Conservation (phyloP, 345 rosid genomes). For the Gossypium longicalyx region DNA sequence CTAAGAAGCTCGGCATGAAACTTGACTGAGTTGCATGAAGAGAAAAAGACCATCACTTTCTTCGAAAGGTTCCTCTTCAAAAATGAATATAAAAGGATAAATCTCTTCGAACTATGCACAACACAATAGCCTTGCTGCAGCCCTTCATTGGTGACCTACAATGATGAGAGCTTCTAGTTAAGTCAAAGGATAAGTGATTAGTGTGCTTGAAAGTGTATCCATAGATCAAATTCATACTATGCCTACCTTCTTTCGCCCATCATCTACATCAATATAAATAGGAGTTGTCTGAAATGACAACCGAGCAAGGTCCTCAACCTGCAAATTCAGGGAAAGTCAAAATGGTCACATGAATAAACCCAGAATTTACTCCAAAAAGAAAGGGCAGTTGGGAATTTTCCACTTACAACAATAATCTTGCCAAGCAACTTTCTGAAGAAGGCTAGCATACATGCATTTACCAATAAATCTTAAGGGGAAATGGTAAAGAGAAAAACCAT, state of each 20-base stretch:
- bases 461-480: not conserved
- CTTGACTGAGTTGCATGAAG: conserved; percentile 91
- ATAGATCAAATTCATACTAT: conserved; percentile 6
- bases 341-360: not conserved
- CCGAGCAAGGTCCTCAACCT: conserved; percentile 99
- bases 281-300: conserved; percentile 82
- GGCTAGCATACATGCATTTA: not conserved
- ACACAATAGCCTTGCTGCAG: conserved; percentile 95
- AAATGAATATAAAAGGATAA: conserved; percentile 80
- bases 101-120: conserved; percentile 74
- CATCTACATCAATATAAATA: conserved; percentile 85
- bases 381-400: not conserved
- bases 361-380: conserved; percentile 3
- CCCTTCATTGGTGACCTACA: conserved; percentile 95
- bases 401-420: not conserved
- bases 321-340: conserved; percentile 13
- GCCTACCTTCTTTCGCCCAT: conserved; percentile 82
- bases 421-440: not conserved
- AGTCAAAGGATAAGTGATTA: not conserved
- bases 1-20: conserved; percentile 84
- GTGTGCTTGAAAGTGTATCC: conserved; percentile 1
- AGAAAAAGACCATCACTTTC: conserved; percentile 98
- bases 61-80: conserved; percentile 81
- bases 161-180: conserved; percentile 8
- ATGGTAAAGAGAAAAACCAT: not conserved